Base-by-base conservation (phyloP, 345 rosid genomes). In the Murraya koenigii region DNA sequence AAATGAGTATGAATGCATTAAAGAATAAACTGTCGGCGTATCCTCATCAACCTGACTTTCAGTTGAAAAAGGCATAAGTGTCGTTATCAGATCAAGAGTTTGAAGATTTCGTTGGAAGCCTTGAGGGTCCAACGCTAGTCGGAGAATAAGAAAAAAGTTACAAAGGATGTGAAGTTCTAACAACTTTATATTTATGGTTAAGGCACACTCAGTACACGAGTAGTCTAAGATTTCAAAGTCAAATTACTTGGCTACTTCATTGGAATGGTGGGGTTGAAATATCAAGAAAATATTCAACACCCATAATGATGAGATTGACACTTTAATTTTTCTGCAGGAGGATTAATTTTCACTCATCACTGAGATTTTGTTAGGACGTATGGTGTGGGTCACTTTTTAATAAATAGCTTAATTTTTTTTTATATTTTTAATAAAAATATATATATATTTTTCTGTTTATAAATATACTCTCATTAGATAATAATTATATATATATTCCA, bases 221-320 rank as follows among this genome's bases (percentile, higher is more conserved):
- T 7, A 3, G 47, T 33, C 20, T n/a, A 41, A 41, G 3, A 23
- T n/a, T 23, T 67, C 32, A 67, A 35, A 67, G 71, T 67, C 71
- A 67, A 67, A 41, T 67, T 67, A 67, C 33, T 41, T 67, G 71
- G 71, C 71, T 23, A 66, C 32, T 11, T 11, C 19, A 41, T 68
- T 25, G 17, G 6, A 10, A n/a, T 68, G 35, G 72, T 68, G 72
- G 72, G 72, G 72, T 67, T 67, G 55, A 23, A 15, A 6, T 5
- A 20, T 39, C 5, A 39, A 23, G 3, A 19, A 17, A 22, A 67
- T 67, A n/a, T 39, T 41, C 71, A 39, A 67, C 69, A 39, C 20
- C 13, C 68, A 67, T 23, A 67, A 67, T 67, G 54, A 67, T 39
- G 71, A 39, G 30, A 36, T 66, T 0, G 52, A 66, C 47, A 41